These are phyloP conservation scores for Glonium stellatum DNA, from an alignment of 495 filamentous ascomycete genomes.

Conservation along the genomic window DNA sequence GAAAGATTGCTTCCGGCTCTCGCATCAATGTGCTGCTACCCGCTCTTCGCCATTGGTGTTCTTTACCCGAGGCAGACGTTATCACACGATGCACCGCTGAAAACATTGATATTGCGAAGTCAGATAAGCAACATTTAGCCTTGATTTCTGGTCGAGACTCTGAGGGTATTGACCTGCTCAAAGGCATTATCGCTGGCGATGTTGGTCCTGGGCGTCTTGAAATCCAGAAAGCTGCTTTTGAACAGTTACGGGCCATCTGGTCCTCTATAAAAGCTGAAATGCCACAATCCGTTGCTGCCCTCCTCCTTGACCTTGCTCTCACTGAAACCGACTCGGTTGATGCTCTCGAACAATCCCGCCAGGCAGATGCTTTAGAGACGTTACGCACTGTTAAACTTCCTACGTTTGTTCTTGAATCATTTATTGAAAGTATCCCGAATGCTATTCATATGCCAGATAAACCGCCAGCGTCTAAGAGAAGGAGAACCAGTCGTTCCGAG, in stretches of 20 bases:
- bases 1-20: conserved; percentile 58
- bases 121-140: conserved; percentile 54
- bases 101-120: conserved; percentile 49
- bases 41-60: conserved; percentile 57
- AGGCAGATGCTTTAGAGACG: conserved; percentile 44
- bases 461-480: conserved; percentile 62
- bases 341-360: not conserved
- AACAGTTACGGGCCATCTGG: conserved; percentile 64
- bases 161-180: conserved; percentile 56
- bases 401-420: conserved; percentile 59
- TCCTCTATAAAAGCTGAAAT: conserved; percentile 56
- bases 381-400: conserved; percentile 61
- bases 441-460: conserved; percentile 57
- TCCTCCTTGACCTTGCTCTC: conserved; percentile 51
- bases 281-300: conserved; percentile 51
- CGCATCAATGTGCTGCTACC: conserved; percentile 66
- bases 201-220: conserved; percentile 33
- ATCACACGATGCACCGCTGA: conserved; percentile 47
- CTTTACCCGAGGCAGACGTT: conserved; percentile 41
- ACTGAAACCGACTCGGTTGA: conserved; percentile 15
- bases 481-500: conserved; percentile 64
- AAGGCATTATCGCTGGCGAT: conserved; percentile 34
- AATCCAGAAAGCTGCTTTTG: conserved; percentile 55
- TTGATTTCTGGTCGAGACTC: conserved; percentile 60
- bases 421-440: conserved; percentile 62